Evolutionary conservation across 2,329 filamentous ascomycete species (phyloP), one percentile per base, ranked within the genome.

Genomic region (Sporothrix pseudoabietina): DNA sequence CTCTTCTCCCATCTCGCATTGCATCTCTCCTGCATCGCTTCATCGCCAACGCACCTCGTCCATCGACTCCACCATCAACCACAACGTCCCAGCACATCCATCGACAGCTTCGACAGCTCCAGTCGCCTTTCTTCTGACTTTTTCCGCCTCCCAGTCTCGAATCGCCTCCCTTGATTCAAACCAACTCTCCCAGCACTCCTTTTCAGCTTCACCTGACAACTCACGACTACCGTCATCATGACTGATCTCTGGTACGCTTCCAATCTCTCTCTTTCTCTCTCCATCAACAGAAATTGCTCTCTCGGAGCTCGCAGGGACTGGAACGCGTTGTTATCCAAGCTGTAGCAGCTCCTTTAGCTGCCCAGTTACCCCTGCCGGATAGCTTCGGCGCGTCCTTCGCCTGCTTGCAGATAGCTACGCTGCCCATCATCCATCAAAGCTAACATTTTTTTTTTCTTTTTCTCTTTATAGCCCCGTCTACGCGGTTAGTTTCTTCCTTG

Each of bases 401-500:
- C 1, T 30, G 30, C 12, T 16, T 32, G 12, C 10, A 47, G 26
- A 55, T 63, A 65, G 69, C 69, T 72, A 16, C 12, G 22, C 54
- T 35, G 14, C 16, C n/a, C 10, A 16, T 12, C 59, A 3, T 59
- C 19, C 30, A 52, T n/a, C 26, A 30, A 63, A 57, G 70, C 75
- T 76, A 55, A 76, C 74, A 49, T 2, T 22, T 44, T 3, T 54
- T 2, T 22, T 44, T 3, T 54, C 4, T 26, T 66, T 73, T 66
- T 75, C 74, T 76, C 77, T 74, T 69, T 81, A 76, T 80, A 99
- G 95, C 88, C 95, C 95, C 86, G 95, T 97, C 82, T 99, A 98
- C 88, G 94, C 96, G 89, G 96, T 98, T 90, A 94, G 95, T 97
- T 80, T 80, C 77, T 75, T 77, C 78, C 72, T 75, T 76, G 74